Percentiles rank a stretch among this genome's conserved stretches.
Conservation (phyloP, 2,329 filamentous ascomycete species). For the Fusarium neocosmosporiellum region DNA sequence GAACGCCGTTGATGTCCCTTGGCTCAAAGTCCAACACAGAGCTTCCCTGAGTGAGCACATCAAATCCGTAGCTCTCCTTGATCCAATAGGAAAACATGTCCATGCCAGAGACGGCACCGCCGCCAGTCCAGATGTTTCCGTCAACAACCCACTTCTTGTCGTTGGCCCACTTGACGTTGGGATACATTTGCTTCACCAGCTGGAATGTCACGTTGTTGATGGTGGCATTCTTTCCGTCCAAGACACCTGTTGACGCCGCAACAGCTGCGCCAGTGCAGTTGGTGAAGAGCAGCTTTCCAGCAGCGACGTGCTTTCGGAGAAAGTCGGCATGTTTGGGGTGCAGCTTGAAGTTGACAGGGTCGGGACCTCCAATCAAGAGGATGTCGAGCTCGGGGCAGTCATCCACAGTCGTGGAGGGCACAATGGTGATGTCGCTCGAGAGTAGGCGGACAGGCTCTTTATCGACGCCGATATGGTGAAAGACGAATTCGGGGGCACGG, state of each 20-base stretch:
- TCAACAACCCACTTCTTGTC: conserved; percentile 58
- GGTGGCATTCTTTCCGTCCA: conserved; percentile 57
- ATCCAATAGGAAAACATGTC: conserved; percentile 57
- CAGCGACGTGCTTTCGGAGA: conserved; percentile 48
- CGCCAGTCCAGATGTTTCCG: conserved; percentile 59
- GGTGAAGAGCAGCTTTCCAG: conserved; percentile 50
- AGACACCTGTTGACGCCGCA: conserved; percentile 48
- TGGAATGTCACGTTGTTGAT: conserved; percentile 52
- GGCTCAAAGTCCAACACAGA: conserved; percentile 50
- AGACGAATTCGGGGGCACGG: conserved; percentile 44
- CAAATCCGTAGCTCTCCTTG: conserved; percentile 48
- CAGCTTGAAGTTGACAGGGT: conserved; percentile 42
- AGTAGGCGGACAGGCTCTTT: conserved; percentile 41
- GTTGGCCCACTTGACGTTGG: conserved; percentile 56
- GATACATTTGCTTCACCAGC: conserved; percentile 45
- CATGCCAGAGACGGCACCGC: conserved; percentile 58
- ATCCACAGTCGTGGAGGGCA: conserved; percentile 48
- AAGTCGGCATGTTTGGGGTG: conserved; percentile 46
- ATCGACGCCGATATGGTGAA: conserved; percentile 51
- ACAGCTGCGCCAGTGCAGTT: conserved; percentile 52
- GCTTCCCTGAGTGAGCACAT: conserved; percentile 38
- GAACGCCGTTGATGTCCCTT: conserved; percentile 47
- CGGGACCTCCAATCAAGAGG: conserved; percentile 51
- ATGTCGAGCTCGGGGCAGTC: conserved; percentile 51
- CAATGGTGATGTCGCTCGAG: conserved; percentile 27